These are phyloP conservation scores for Crithidia acanthocephali DNA, from an alignment of 208 protist genomes.

Conservation along the genomic window DNA sequence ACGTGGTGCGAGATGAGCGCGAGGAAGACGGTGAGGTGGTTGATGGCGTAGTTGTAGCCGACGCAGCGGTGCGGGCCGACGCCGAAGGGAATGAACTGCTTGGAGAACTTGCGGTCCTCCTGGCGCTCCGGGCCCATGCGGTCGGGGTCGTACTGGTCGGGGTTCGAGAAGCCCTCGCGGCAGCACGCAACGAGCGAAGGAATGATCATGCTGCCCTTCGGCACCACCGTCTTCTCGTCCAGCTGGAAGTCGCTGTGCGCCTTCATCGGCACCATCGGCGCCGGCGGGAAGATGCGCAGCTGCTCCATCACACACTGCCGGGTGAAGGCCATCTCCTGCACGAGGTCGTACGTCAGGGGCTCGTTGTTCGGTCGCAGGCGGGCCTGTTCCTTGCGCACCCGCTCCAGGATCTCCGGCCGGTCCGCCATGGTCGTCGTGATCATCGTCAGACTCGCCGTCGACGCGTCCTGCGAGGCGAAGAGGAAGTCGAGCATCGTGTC, in stretches of 20 bases:
- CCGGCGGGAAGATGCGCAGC: constrained; percentile 76
- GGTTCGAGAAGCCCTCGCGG: constrained; percentile 91
- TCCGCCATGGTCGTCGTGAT: constrained; percentile 90
- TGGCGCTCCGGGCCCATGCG: constrained; percentile 89
- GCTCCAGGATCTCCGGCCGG: constrained; percentile 86
- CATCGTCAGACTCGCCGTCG: constrained; percentile 86
- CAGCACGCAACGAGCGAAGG: constrained; percentile 91
- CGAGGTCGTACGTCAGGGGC: constrained; percentile 78
- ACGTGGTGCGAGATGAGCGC: constrained; percentile 69
- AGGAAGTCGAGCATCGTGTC: constrained; percentile 94
- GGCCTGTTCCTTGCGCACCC: constrained; percentile 89
- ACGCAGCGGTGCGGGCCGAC: constrained; percentile 93
- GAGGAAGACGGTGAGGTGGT: constrained; percentile 92
- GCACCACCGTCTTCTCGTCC: constrained; percentile 81
- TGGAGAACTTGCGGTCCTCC: constrained; percentile 89
- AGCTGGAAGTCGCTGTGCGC: constrained; percentile 79
- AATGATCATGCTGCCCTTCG: constrained; percentile 92
- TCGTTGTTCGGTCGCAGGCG: constrained; percentile 81
- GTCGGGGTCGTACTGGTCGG: constrained; percentile 93
- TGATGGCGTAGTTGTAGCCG: constrained; percentile 95
- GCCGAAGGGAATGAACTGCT: constrained; percentile 94
- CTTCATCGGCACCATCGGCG: constrained; percentile 88
- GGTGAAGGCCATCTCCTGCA: constrained; percentile 92
- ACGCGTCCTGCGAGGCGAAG: constrained; percentile 93
- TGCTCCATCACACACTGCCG: constrained; percentile 87